phyloP scores from a whole-genome alignment of 179 eudicot genomes.

The Silene vulgaris region DNA sequence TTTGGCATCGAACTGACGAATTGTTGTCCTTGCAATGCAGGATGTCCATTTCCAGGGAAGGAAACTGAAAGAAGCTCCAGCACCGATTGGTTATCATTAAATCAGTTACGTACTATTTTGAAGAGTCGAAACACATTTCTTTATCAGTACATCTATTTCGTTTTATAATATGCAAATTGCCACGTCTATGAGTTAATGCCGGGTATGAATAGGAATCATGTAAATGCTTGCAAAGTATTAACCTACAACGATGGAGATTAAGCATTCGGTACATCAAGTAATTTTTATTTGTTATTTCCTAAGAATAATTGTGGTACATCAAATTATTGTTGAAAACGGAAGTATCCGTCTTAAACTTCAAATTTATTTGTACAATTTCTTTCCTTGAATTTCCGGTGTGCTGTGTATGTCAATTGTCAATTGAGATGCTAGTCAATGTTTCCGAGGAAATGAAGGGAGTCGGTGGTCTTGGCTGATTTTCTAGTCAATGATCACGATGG shows the following conservation, averaged over 20 bases:
- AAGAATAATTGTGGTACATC: not conserved
- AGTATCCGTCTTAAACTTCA: too few species aligned
- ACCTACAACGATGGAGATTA: not conserved
- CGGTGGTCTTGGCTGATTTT: too few species aligned
- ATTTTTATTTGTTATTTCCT: not conserved
- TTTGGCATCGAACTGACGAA: too few species aligned
- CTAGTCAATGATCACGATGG: too few species aligned
- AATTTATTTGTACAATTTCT: too few species aligned
- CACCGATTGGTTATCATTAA: slow-evolving; percentile 76
- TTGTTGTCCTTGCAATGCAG: slow-evolving; percentile 32
- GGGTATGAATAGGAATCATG: not conserved
- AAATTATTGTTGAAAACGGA: too few species aligned
- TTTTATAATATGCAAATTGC: slow-evolving; percentile 10
- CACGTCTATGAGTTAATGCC: not conserved
- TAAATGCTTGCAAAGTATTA: slow-evolving; percentile 11
- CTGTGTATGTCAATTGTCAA: too few species aligned
- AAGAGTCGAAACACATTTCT: not conserved
- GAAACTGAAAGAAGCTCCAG: slow-evolving; percentile 64
- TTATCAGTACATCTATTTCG: not conserved
- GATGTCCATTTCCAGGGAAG: slow-evolving; percentile 73
- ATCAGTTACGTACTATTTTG: too few species aligned
- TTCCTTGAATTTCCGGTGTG: too few species aligned
- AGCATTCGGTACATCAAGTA: not conserved
- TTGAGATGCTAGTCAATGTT: too few species aligned
- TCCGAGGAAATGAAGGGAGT: too few species aligned